Evolutionary conservation across 2,329 filamentous ascomycete species (phyloP), one percentile per base, ranked within the genome.

Genomic region (Xylaria sp.): DNA sequence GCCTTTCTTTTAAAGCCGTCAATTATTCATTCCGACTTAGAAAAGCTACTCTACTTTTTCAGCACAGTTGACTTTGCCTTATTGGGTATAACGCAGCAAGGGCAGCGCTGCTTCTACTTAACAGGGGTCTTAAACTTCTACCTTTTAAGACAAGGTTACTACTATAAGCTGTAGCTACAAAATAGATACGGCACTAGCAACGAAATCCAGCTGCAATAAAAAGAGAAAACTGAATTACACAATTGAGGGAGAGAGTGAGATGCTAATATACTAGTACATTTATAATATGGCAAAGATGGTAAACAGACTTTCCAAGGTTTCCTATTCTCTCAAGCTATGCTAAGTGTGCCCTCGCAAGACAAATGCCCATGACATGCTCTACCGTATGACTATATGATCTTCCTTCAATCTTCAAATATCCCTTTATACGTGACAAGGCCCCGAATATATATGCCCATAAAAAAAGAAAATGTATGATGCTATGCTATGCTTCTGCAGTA

Each of bases 101-200:
- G 47, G 13, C 29, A 15, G 27, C 20, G 33, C 55, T n/a, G 45
- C 39, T 11, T 65, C 58, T 74, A 73, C 71, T 44, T 65, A 54
- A 49, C 69, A 73, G 64, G 70, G 68, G 66, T 73, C 36, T 66
- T 69, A 73, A 73, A 71, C 69, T 71, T 74, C 65, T 60, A 33
- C 63, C 66, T 27, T 6, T 15, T 44, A 47, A 49, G 45, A 66
- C 36, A 64, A 67, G 42, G 44, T 53, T 22, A 39, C 22, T 17
- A 45, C 22, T 38, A 9, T 13, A 3, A 25, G 9, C n/a, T 49
- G 13, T 20, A 5, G n/a, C 39, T 27, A n/a, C 39, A 13, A 33
- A 53, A n/a, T 45, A 9, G n/a, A 45, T 1, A 39, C 2, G 13
- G 7, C 33, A 36, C n/a, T 11, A 3, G 3, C 9, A 45, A 17